phyloP scores from a whole-genome alignment of 768 basidiomycete species.

The Pleurotus citrinopileatus region DNA sequence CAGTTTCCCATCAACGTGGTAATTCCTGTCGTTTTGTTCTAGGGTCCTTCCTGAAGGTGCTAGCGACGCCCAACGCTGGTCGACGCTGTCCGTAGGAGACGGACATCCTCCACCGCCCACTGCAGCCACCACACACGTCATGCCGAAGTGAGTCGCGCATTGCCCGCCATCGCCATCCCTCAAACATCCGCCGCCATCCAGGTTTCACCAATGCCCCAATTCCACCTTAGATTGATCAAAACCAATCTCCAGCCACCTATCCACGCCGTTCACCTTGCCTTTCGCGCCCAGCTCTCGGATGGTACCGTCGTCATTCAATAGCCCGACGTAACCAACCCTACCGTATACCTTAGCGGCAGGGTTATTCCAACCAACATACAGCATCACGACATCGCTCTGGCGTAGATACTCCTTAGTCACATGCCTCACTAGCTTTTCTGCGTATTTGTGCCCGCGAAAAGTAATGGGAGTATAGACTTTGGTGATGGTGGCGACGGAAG shows the following conservation, averaged over 20 bases:
- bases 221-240: constrained; percentile 33
- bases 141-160: too few relatives aligned
- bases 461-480: constrained; percentile 64
- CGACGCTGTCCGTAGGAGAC: too few relatives aligned
- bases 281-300: background rate
- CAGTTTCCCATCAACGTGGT: too few relatives aligned
- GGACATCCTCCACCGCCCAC: too few relatives aligned
- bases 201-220: constrained; percentile 47
- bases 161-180: too few relatives aligned
- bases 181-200: too few relatives aligned
- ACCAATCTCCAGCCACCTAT: constrained; percentile 52
- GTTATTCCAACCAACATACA: constrained; percentile 65
- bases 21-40: too few relatives aligned
- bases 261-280: constrained; percentile 36
- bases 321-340: constrained; percentile 64
- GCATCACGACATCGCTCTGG: constrained; percentile 46
- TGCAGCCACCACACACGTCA: too few relatives aligned
- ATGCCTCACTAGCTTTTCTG: constrained; percentile 55
- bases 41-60: too few relatives aligned
- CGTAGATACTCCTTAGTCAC: constrained; percentile 53
- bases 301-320: constrained; percentile 19
- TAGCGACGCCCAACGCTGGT: too few relatives aligned
- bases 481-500: constrained; percentile 58
- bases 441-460: constrained; percentile 55
- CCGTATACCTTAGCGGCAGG: constrained; percentile 52